Base-by-base conservation (phyloP, 139 green algal species). In the Monoraphidium neglectum region DNA sequence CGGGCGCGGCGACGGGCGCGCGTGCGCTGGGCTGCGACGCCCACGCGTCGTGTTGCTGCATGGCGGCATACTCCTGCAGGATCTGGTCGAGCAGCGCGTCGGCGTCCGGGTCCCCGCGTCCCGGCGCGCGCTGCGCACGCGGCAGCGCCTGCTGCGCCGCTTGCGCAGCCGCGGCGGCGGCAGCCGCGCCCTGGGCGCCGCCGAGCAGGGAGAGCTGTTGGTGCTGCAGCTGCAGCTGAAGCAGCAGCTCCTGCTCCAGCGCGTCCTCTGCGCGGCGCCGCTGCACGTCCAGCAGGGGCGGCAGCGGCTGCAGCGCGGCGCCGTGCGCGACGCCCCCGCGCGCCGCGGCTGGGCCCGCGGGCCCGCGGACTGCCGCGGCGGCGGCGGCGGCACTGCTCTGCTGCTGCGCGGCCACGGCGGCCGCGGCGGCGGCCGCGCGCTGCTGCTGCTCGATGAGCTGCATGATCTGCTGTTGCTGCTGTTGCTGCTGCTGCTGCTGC, bases 121-220 rank as follows among this genome's bases (percentile, higher is more conserved):
- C 43, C 43, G 8, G 43, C 12, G 43, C 43, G 43, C 43, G 8
- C 28, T 30, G 16, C 59, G 68, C 24, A 5, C 33, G 59, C 18
- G 40, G 60, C 72, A 70, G 72, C 60, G 70, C 59, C 32, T 57
- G 72, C 6, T 59, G 28, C 61, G 33, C 30, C 59, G 60, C 18
- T 59, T 40, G 43, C 68, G 59, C 1, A 38, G 33, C 61, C 32
- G 61, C 33, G 8, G 43, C 43, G 8, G 43, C 43, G 8, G 43
- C 60, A 12, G 36, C 28, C 57, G 30, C 70, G 61, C 4, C 60
- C 72, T 26, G 21, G 12, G 23, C 35, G 4, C 18, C 54, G 37
- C 35, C 51, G 38, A 57, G 62, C 62, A 15, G 24, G 54, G 8
- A 12, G 8, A 51, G 43, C 43, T 51, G 43, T 12, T 51, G 43